Percentiles rank a stretch among this genome's conserved stretches.
phyloP scores from a whole-genome alignment of 2,329 filamentous ascomycete genomes.

The Stachybotrys chlorohalonatus region DNA sequence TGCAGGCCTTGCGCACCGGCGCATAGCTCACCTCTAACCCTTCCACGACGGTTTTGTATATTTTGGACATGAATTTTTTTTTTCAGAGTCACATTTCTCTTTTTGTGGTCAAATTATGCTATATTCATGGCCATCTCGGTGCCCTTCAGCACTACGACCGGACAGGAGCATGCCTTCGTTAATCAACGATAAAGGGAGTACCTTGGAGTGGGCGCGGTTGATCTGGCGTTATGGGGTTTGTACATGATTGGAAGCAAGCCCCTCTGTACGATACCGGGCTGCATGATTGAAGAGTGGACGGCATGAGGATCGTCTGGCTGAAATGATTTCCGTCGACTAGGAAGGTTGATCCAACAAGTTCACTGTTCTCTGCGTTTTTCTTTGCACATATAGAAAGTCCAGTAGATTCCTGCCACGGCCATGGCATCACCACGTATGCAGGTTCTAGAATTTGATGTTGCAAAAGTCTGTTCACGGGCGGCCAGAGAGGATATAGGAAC shows the following conservation, averaged over 20 bases:
- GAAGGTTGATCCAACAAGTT: not conserved
- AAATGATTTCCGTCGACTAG: not conserved
- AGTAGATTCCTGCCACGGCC: too few species aligned
- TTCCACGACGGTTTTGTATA: conserved; percentile 15
- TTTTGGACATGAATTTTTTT: conserved; percentile 12
- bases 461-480: too few species aligned
- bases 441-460: too few species aligned
- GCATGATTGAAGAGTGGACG: conserved; percentile 12
- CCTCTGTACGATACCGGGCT: conserved; percentile 20
- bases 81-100: conserved; percentile 8
- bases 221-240: conserved; percentile 7
- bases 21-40: conserved; percentile 5
- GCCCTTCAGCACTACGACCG: not conserved
- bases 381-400: too few species aligned
- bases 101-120: conserved; percentile 6
- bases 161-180: not conserved
- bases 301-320: not conserved
- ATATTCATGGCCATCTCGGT: not conserved
- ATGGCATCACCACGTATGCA: too few species aligned
- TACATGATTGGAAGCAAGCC: conserved; percentile 13
- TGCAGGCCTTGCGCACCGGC: not conserved
- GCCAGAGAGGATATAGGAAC: too few species aligned
- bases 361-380: too few species aligned
- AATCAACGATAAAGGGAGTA: not conserved
- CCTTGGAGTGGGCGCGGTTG: not conserved